Evolutionary conservation across 2,329 filamentous ascomycete genomes (phyloP).

Genomic region (Coleophoma eucalyptorum): DNA sequence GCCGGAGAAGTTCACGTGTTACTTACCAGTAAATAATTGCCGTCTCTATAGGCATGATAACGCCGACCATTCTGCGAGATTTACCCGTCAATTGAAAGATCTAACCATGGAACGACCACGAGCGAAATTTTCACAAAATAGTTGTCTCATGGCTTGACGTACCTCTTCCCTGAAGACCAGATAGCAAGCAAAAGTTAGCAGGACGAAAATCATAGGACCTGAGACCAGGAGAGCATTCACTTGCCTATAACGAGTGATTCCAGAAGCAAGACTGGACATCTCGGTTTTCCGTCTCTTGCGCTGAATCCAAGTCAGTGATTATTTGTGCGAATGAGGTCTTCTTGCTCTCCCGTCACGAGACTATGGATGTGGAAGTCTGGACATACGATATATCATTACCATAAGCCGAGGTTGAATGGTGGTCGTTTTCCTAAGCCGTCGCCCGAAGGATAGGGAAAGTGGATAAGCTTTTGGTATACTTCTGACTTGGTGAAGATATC

Average conservation of each 20-base stretch:
- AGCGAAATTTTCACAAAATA: not conserved
- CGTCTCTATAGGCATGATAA: constrained; percentile 18
- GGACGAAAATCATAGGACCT: too few species aligned
- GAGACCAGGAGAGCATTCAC: not conserved
- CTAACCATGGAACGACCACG: not conserved
- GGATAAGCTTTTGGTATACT: too few species aligned
- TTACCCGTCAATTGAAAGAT: not conserved
- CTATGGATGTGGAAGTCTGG: too few species aligned
- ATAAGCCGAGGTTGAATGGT: not conserved
- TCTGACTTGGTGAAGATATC: too few species aligned
- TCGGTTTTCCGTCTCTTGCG: not conserved
- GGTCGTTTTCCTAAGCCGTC: too few species aligned
- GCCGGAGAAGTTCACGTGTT: too few species aligned
- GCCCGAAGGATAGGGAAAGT: too few species aligned
- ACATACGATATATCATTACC: not conserved
- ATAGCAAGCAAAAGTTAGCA: not conserved
- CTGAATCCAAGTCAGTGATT: not conserved
- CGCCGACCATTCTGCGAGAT: constrained; percentile 13
- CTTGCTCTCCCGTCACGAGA: not conserved
- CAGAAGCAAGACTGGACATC: not conserved
- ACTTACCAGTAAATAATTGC: constrained; percentile 16
- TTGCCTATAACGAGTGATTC: not conserved
- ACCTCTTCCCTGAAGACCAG: constrained; percentile 8
- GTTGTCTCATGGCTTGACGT: not conserved
- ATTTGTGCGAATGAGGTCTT: not conserved